phyloP scores from a whole-genome alignment of 208 protist genomes.

The Leptomonas pyrrhocoris region DNA sequence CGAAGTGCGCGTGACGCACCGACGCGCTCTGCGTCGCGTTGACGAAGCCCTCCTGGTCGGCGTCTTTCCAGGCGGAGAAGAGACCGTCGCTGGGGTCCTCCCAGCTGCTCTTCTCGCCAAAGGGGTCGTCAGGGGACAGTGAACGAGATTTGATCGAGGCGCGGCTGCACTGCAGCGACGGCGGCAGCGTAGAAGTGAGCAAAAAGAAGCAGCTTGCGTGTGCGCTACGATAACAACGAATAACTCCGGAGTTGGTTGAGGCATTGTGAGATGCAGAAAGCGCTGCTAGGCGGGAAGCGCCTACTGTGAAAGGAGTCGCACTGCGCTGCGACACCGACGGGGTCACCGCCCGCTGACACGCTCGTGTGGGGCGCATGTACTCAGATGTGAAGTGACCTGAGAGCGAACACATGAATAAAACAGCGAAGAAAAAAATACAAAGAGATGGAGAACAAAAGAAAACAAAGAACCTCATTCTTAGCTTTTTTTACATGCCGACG shows the following conservation, averaged over 20 bases:
- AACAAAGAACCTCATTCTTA: too few species aligned
- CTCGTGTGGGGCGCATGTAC: background rate
- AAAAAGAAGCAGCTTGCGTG: background rate
- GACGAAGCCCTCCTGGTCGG: slow-evolving; percentile 67
- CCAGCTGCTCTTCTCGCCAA: slow-evolving; percentile 67
- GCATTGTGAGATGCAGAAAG: background rate
- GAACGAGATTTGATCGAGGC: slow-evolving; percentile 48
- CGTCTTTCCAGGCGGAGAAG: slow-evolving; percentile 71
- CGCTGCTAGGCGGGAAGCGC: background rate
- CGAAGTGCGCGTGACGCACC: slow-evolving; percentile 77
- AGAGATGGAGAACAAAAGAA: slow-evolving; percentile 6
- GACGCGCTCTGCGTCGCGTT: slow-evolving; percentile 66
- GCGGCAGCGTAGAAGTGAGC: background rate
- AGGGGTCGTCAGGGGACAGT: slow-evolving; percentile 68
- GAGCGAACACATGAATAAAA: background rate
- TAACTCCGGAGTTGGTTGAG: background rate
- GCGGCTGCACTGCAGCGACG: slow-evolving; percentile 12
- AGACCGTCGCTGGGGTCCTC: slow-evolving; percentile 72
- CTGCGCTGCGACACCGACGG: background rate
- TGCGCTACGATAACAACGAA: background rate
- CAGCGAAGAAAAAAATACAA: background rate
- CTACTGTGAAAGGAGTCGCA: background rate
- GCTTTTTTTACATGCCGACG: too few species aligned
- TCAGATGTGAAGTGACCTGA: too few species aligned
- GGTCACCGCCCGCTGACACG: background rate